Base-by-base conservation (phyloP, 495 filamentous ascomycete genomes). In the Amphirosellinia nigrospora region DNA sequence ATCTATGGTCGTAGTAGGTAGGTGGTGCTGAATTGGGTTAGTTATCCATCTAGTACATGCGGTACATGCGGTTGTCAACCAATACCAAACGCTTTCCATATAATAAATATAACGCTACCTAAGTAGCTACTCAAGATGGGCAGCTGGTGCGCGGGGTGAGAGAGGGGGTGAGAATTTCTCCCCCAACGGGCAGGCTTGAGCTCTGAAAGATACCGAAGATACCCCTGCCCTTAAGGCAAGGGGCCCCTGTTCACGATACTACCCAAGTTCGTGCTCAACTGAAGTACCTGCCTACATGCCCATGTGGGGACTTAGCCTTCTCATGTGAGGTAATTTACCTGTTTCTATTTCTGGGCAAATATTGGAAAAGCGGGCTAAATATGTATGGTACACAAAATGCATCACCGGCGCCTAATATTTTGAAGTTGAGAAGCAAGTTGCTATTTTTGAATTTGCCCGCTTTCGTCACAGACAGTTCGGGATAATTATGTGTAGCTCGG, bases 361-460 rank as follows among this genome's bases (percentile, higher is more conserved):
- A 66, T 60, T 66, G 69, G 43, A 59, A 39, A 45, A 4, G 23
- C 21, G 72, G 74, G 72, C 43, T 76, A 74, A 76, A 66, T 55
- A 15, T 39, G 2, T 7, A 16, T 5, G 45, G 38, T 60, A 61
- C 62, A 52, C 21, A 5, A 2, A 50, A 52, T 39, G 68, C 60
- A 71, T 53, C 34, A 4, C 53, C 43, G 52, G 63, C 53, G 53
- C 52, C 32, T 60, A 64, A 59, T 41, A 48, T 66, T 64, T 72
- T 45, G 61, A 66, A 36, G 52, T 72, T 64, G 30, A 69, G 58
- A 69, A 71, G 56, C 60, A 66, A 66, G 59, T 62, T 78, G 73
- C 76, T 78, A 78, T 78, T 78, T 76, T 78, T 78, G 72, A 74
- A 69, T 78, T 78, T 73, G 53, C 76, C 76, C 74, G 61, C 53